phyloP scores from a whole-genome alignment of 1,284 basidiomycete species.

The Leccinum solheimii region DNA sequence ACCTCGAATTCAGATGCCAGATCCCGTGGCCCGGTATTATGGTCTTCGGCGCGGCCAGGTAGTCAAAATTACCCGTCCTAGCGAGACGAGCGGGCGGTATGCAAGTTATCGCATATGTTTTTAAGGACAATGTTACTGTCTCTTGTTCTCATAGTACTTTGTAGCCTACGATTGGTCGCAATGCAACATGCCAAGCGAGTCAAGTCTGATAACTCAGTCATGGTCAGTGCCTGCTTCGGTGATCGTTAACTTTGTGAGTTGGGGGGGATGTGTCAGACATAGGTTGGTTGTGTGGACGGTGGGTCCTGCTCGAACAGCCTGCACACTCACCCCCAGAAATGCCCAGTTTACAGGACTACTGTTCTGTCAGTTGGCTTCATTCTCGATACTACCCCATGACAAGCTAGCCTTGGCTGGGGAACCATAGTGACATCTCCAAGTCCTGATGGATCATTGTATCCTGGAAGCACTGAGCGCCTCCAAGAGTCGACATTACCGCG shows the following conservation, averaged over 20 bases:
- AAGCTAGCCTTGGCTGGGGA: no score
- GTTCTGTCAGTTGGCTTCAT: not conserved
- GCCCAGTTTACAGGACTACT: not conserved
- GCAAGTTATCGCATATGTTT: conserved; percentile 91
- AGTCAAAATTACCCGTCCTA: conserved; percentile 96
- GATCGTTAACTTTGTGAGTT: not conserved
- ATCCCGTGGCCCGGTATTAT: conserved; percentile 98
- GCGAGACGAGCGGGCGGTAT: conserved; percentile 96
- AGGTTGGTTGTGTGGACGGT: not conserved
- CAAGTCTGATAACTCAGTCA: not conserved
- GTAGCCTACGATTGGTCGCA: conserved; percentile 15
- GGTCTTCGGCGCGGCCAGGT: conserved; percentile 94
- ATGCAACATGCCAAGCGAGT: conserved; percentile 11
- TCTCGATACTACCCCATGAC: not conserved
- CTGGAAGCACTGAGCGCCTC: no score
- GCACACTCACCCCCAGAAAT: not conserved
- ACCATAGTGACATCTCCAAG: no score
- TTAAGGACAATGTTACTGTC: conserved; percentile 32
- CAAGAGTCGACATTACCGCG: no score
- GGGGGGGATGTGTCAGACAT: not conserved
- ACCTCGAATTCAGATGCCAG: conserved; percentile 92
- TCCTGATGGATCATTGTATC: no score
- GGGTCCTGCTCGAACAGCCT: no score
- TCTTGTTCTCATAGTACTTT: not conserved
- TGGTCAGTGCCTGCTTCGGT: conserved; percentile 1